phyloP scores from a whole-genome alignment of 1,284 basidiomycete genomes.

The Moniliophthora roreri region DNA sequence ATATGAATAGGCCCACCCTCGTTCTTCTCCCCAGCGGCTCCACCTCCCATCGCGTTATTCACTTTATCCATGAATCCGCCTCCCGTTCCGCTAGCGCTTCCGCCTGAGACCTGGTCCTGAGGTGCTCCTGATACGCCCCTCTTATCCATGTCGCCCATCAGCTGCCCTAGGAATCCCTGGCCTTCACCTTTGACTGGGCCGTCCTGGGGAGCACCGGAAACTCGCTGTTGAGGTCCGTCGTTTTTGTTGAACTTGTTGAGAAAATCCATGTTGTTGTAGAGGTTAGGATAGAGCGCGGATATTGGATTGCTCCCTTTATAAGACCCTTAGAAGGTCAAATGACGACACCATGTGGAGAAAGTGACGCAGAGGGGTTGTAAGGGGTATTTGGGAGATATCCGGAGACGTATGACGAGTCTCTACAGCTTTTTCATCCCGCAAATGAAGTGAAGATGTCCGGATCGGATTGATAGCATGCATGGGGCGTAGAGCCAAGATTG shows the following conservation, averaged over 20 bases:
- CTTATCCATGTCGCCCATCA: background rate
- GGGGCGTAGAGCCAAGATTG: too few species aligned
- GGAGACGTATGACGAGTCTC: too few species aligned
- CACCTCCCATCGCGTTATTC: constrained; percentile 18
- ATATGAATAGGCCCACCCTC: constrained; percentile 14
- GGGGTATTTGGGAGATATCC: too few species aligned
- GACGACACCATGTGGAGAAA: too few species aligned
- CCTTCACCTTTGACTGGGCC: background rate
- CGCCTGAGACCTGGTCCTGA: constrained; percentile 1
- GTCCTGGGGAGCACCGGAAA: background rate
- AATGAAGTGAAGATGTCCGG: too few species aligned
- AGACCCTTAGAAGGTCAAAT: too few species aligned
- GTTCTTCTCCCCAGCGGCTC: constrained; percentile 16
- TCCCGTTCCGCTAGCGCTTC: background rate
- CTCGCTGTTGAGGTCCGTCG: background rate
- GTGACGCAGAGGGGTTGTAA: too few species aligned
- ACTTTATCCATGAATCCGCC: constrained; percentile 19
- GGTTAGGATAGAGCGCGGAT: background rate
- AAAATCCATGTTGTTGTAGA: background rate
- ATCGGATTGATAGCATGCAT: too few species aligned
- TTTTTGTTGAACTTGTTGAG: background rate
- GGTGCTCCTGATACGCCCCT: background rate
- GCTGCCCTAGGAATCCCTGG: background rate
- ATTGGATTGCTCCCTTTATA: too few species aligned
- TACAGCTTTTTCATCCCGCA: too few species aligned